Percentiles rank a stretch among this genome's conserved stretches.
These are phyloP conservation scores for Saccharomycopsis babjevae DNA, from an alignment of 805 yeast genomes.

Conservation along the genomic window DNA sequence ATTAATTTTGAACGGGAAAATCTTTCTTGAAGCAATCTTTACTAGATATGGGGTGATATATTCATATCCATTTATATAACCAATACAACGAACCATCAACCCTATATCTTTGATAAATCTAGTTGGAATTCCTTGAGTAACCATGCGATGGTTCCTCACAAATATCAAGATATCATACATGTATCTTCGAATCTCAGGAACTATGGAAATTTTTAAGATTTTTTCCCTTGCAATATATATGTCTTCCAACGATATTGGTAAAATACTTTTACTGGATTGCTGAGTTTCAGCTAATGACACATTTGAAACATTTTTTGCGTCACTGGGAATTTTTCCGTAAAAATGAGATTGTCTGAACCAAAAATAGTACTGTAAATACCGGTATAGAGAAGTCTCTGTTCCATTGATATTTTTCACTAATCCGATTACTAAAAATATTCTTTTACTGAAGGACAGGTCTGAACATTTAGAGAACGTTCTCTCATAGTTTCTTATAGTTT, in stretches of 20 bases:
- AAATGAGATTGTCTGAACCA: slow-evolving; percentile 27
- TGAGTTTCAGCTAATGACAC: not conserved
- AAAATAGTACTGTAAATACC: slow-evolving; percentile 22
- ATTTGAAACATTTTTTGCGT: not conserved
- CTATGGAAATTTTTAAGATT: slow-evolving; percentile 26
- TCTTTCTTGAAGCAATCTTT: slow-evolving; percentile 36
- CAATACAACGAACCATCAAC: slow-evolving; percentile 29
- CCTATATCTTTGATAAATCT: slow-evolving; percentile 34
- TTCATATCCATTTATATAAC: slow-evolving; percentile 30
- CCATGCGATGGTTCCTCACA: slow-evolving; percentile 45
- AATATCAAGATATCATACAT: slow-evolving; percentile 47
- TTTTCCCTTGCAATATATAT: slow-evolving; percentile 9
- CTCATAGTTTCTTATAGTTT: slow-evolving; percentile 12
- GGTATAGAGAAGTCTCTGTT: slow-evolving; percentile 19
- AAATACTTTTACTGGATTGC: not conserved
- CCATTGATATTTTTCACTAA: slow-evolving; percentile 20
- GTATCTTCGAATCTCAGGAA: slow-evolving; percentile 43
- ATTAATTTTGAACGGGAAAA: slow-evolving; percentile 38
- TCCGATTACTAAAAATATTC: slow-evolving; percentile 20
- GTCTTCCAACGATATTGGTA: not conserved
- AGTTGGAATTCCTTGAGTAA: slow-evolving; percentile 43
- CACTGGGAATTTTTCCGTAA: not conserved
- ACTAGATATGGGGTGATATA: slow-evolving; percentile 47
- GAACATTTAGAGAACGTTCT: not conserved
- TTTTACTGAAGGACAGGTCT: not conserved